Base-by-base conservation (phyloP, 805 yeast genomes). In the Candida ovalis region DNA sequence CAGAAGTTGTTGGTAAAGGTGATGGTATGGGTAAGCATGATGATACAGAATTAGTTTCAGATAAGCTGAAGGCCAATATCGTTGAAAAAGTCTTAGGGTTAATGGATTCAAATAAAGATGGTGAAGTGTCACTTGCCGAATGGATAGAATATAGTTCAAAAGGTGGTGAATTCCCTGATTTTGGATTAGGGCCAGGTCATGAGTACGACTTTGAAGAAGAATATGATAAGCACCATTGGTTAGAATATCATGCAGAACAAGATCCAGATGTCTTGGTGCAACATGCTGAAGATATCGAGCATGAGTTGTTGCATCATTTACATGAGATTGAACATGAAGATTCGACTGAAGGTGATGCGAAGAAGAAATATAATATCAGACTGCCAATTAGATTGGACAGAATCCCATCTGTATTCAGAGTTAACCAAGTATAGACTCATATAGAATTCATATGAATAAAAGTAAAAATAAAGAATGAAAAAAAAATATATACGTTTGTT, bases 221-320 rank as follows among this genome's bases (percentile, higher is more conserved):
- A 64, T 92, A 91, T 63, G 97, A 92, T 64, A 83, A 88, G 48
- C 97, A 91, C 65, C 98, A 91, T 66, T 92, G 97, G 97, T 78
- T 83, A 51, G 73, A 89, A 68, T 84, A 76, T 61, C 94, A 87
- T 62, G 75, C 78, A 47, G 81, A 87, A 55, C 68, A 74, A 47
- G 97, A 90, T 64, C 97, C 97, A 1, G 90, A 88, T 46, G 89
- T 90, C 24, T 74, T 76, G 57, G 69, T 79, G 22, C 85, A 87
- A 45, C 97, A 90, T 63, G 85, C 84, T 53, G 97, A 90, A 63
- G 97, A 90, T 63, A 78, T 86, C 8, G 96, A 88, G 62, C 87
- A 90, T 64, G 97, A 90, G 62, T 70, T 87, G 47, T 73, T 88
- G 52, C 94, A 85, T 62, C 96, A 88, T 63, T 88, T 84, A 55